Evolutionary conservation across 805 yeast genomes (phyloP), one percentile per base, ranked within the genome.

Genomic region (Candida verbasci): DNA sequence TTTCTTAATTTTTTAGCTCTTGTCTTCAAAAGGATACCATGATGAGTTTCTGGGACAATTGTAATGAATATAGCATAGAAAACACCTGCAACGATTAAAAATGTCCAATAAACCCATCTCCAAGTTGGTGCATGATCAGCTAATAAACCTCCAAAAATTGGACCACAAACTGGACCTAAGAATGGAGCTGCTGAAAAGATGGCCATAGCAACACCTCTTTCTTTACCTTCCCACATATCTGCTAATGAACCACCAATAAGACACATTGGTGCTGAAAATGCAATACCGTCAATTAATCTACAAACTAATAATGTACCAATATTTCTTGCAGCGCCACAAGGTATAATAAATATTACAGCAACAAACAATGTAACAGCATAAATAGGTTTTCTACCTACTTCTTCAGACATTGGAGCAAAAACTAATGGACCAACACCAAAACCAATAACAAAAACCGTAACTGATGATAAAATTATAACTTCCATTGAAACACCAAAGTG

Each of bases 81-180:
- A 30, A 60, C 55, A 28, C 79, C 79, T 8, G 78, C 65, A 41
- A 76, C 61, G 39, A 80, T 79, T 36, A 79, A 57, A 34, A 72
- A 56, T 10, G 80, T 70, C 76, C 83, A 78, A 50, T 79, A 80
- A 27, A 74, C 56, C 87, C 86, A 82, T 60, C 87, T 70, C 87
- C 87, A 82, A 18, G 81, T 76, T 6, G 58, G 43, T 12, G 65
- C 69, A 42, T 71, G 58, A 48, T 75, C 81, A 35, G 76, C 79
- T 42, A 80, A 63, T 41, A 66, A 71, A 29, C 85, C 83, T 47
- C 83, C 83, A 38, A 78, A 62, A 21, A 79, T 58, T 9, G 84
- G 84, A 34, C 83, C 84, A 50, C 74, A 55, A 35, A 72, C 77
- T 10, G 87, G 86, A 34, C 86, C 86, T 32, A 80, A 44, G 53